phyloP scores from a whole-genome alignment of 345 rosid species.

The Eucalyptus globulus region DNA sequence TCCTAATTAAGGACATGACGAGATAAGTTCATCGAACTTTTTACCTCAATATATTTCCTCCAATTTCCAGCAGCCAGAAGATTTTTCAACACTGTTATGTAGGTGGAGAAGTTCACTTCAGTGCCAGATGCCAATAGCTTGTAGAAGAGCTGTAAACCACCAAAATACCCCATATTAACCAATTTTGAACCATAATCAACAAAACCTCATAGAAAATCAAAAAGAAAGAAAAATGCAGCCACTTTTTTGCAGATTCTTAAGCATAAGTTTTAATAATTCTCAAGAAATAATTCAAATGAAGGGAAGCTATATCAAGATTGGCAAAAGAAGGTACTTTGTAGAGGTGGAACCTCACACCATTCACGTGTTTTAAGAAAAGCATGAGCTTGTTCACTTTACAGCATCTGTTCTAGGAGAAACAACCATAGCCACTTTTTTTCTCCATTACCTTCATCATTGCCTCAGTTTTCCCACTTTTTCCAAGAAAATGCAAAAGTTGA shows the following conservation, averaged over 20 bases:
- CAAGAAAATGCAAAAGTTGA: constrained; percentile 70
- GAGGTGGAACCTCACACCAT: not conserved
- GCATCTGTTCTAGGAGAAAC: not conserved
- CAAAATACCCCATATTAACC: not conserved
- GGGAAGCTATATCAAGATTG: not conserved
- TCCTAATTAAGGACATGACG: not conserved
- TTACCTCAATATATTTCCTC: constrained; percentile 95
- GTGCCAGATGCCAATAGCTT: constrained; percentile 54
- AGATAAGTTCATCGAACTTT: not conserved
- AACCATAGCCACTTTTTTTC: not conserved
- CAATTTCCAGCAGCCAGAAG: constrained; percentile 75
- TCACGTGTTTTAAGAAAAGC: not conserved
- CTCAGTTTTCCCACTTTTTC: constrained; percentile 79
- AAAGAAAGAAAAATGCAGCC: not conserved
- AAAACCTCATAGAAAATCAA: not conserved
- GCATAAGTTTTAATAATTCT: not conserved
- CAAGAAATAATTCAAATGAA: not conserved
- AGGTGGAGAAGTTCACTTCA: constrained; percentile 45
- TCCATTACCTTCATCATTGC: constrained; percentile 64
- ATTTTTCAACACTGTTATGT: constrained; percentile 53
- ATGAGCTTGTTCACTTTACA: not conserved
- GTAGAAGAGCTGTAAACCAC: constrained; percentile 49
- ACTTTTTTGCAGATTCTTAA: not conserved
- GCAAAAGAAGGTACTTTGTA: not conserved
- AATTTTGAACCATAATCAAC: not conserved